Base-by-base conservation (phyloP, 192 early-diverging fungal species). In the Pilaira anomala region DNA sequence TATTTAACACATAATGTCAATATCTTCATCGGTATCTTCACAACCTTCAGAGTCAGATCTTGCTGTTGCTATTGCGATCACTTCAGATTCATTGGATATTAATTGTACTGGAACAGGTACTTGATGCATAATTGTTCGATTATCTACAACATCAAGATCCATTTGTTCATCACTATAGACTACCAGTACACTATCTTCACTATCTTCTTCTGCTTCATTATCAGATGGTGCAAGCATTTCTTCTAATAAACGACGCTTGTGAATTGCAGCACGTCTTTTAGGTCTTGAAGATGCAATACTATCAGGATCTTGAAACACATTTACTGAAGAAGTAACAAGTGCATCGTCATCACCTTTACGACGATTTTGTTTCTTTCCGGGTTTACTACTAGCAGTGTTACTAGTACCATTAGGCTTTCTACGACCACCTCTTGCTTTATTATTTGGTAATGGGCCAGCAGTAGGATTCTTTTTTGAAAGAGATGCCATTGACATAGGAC, bases 161-260 rank as follows among this genome's bases (percentile, higher is more conserved):
- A 73, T 73, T 36, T 63, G 52, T 29, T 73, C 71, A 30, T 67
- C 71, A 21, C 65, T 59, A 58, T 63, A 67, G 13, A 66, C 48
- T 16, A 71, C 50, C 9, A 65, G 19, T 9, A 68, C 65, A 25
- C 44, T 51, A 29, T 66, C 48, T 33, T 69, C 62, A 1, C 63
- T 60, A 6, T 75, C 69, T 14, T 48, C 55, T 19, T 49, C 25
- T 18, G 42, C 41, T 16, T 46, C 48, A 19, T 62, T 48, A 54
- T 65, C 63, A 30, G 63, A 63, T 19, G 67, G 54, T 39, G 52
- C 63, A 19, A 75, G 68, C 52, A 70, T 57, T 26, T 70, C 53
- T 63, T 75, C 73, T 16, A 75, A 26, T 40, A 73, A 45, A 36
- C 73, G 63, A n/a, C 73, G 63, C 60, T 75, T 75, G 48, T 75